A percentile compares a stretch with the other conserved stretches of the same genome.
Conservation (phyloP, 768 basidiomycete species). For the Termitomyces sp. region DNA sequence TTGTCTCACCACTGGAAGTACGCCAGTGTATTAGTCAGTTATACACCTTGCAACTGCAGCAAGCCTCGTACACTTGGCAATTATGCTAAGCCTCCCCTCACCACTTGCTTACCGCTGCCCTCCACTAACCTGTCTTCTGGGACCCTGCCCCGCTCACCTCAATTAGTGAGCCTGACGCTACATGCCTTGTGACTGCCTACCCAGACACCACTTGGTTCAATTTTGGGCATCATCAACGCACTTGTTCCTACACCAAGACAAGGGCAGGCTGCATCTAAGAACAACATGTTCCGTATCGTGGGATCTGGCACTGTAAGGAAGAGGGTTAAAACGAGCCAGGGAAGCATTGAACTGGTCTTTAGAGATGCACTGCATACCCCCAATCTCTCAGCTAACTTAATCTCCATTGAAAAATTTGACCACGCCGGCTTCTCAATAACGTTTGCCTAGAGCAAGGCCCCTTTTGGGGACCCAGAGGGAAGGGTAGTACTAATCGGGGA, state of each 20-base stretch:
- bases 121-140: too few relatives aligned
- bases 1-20: too few relatives aligned
- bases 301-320: neutral
- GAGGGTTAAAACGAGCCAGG: neutral
- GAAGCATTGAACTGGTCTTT: neutral
- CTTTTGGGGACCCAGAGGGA: neutral
- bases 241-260: neutral
- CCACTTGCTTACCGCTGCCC: too few relatives aligned
- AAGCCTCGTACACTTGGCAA: too few relatives aligned
- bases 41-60: too few relatives aligned
- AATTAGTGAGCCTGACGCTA: too few relatives aligned
- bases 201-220: too few relatives aligned
- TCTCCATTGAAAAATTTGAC: neutral
- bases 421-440: neutral
- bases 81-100: too few relatives aligned
- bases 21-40: too few relatives aligned
- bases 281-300: neutral
- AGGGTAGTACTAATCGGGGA: neutral
- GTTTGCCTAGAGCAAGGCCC: neutral
- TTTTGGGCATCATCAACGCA: too few relatives aligned
- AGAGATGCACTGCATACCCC: neutral
- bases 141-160: too few relatives aligned
- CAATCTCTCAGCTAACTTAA: neutral
- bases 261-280: neutral
- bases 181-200: too few relatives aligned